Percentiles rank a stretch among this genome's conserved stretches.
Evolutionary conservation across 2,329 filamentous ascomycete species (phyloP).

Genomic region (Hypoxylon sp.): DNA sequence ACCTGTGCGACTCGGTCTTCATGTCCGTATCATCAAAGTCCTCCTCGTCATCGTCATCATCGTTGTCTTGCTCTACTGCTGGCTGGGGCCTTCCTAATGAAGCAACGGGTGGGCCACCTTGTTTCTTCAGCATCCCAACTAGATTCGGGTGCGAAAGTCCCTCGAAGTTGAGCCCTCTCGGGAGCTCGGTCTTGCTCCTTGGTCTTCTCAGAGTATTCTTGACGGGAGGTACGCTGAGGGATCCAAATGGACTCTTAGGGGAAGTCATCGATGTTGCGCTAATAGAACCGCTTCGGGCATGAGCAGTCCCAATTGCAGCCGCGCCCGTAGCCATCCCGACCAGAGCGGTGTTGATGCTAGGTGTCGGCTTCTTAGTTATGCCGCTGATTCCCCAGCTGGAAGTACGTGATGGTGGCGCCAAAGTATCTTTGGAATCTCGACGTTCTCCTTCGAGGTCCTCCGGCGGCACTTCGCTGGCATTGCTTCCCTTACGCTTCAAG

Average conservation of each 20-base stretch:
- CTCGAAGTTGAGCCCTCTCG: constrained; percentile 54
- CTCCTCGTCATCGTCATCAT: constrained; percentile 73
- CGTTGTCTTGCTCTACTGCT: constrained; percentile 63
- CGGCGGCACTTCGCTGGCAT: constrained; percentile 52
- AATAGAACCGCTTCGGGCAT: constrained; percentile 71
- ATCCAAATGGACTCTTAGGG: constrained; percentile 63
- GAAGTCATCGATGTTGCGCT: constrained; percentile 65
- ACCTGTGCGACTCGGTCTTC: constrained; percentile 70
- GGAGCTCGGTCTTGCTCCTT: constrained; percentile 66
- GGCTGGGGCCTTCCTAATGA: constrained; percentile 56
- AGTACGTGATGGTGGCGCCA: constrained; percentile 64
- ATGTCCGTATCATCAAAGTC: constrained; percentile 68
- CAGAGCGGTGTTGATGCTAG: constrained; percentile 70
- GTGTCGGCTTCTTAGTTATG: constrained; percentile 59
- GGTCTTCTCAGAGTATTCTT: constrained; percentile 64
- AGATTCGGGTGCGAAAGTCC: constrained; percentile 59
- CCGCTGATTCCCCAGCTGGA: constrained; percentile 62
- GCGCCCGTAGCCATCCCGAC: constrained; percentile 66
- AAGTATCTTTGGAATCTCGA: constrained; percentile 60
- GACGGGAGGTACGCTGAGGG: constrained; percentile 55
- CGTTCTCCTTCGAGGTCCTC: constrained; percentile 47
- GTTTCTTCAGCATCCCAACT: constrained; percentile 63
- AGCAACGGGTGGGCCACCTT: constrained; percentile 66
- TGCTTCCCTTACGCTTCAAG: constrained; percentile 61
- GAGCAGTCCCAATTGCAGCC: constrained; percentile 67